Evolutionary conservation across 352 stramenopile species (phyloP), one percentile per base, ranked within the genome.

Genomic region (Elongisporangium prolatum): DNA sequence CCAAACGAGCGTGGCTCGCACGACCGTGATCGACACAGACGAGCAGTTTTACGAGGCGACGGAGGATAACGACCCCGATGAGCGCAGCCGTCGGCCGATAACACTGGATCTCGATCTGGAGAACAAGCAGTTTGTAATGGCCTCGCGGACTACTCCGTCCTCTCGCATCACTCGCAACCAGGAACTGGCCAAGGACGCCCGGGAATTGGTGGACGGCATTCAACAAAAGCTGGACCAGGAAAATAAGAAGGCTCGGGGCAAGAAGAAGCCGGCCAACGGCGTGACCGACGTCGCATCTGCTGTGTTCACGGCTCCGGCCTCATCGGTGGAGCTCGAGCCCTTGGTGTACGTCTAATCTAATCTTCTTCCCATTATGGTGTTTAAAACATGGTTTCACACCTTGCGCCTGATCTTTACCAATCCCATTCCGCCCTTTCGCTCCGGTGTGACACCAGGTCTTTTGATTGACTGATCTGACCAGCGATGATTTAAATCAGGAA

Each of bases 91-190:
- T 40, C 64, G 55, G 18, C 67, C 64, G 22, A 70, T 89, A 47
- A 67, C 65, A 28, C 66, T 82, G 64, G 71, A 70, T 54, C 63
- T 85, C 52, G 74, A 86, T 53, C 63, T 86, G 37, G 67, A 84
- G 44, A 82, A 61, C 22, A 63, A 59, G 7, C 70, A 73, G 54
- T 82, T 85, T 28, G 60, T 80, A 59, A 60, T 57, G 47, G 60
- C 48, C 1, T 44, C 34, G 34, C 34, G 34, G 34, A 44, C 34
- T 44, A 44, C 34, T 17, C 34, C 34, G 34, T 17, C 34, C 10
- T 44, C 34, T 44, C 58, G 44, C 53, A 75, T 86, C 24, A 48
- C 58, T 7, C 69, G 71, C 50, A 90, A 90, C 57, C 65, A 86
- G 37, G 66, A 85, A 34, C 75, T 90, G 21, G 44, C 61, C 21